Evolutionary conservation across 108 stramenopile species (phyloP).

Genomic region (Hondaea fermentalgiana): DNA sequence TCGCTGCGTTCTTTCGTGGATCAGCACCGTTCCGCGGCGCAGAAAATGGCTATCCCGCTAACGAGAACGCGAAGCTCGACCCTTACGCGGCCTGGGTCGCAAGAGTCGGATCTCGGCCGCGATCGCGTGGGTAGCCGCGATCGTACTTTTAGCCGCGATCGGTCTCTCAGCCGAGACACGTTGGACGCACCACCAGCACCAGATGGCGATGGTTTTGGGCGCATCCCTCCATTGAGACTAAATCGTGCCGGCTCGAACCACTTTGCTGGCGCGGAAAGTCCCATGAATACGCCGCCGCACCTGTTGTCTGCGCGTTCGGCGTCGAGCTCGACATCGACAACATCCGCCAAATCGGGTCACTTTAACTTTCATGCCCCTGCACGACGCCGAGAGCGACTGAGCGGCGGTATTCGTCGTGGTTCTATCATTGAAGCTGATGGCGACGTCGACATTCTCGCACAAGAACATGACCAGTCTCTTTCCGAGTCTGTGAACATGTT

Average conservation of each 20-base stretch:
- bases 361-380: not conserved
- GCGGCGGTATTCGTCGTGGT: not conserved
- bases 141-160: not conserved
- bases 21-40: not conserved
- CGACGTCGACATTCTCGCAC: not conserved
- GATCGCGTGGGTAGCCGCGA: not conserved
- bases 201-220: not conserved
- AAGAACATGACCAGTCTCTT: constrained; percentile 9
- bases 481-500: not conserved
- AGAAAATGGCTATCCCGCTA: not conserved
- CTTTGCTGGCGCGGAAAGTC: not conserved
- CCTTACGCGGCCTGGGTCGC: not conserved
- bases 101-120: not conserved
- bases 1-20: not conserved
- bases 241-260: not conserved
- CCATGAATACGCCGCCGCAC: constrained; percentile 10
- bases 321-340: not conserved
- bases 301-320: not conserved
- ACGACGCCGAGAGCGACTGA: not conserved
- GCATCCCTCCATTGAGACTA: not conserved
- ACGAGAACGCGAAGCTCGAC: not conserved
- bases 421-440: not conserved
- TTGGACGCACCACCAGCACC: not conserved
- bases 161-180: not conserved
- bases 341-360: not conserved